Base-by-base conservation (phyloP, 352 stramenopile species). In the Globisporangium emineosum region DNA sequence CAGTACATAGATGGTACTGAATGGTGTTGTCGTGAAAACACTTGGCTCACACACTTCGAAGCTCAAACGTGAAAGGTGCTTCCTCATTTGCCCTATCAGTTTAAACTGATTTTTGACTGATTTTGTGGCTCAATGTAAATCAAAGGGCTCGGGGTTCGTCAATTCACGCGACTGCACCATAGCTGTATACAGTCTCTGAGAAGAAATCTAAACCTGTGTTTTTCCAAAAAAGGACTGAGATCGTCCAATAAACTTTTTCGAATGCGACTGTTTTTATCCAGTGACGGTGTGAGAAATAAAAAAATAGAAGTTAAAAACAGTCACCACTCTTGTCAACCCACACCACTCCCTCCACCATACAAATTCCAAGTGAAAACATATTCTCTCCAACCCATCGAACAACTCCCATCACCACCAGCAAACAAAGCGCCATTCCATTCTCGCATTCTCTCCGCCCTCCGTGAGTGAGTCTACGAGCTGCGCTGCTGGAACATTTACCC, bases 301-400 rank as follows among this genome's bases (percentile, higher is more conserved):
- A 43, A 23, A 21, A 47, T 47, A 17, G 40, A 47, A 47, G 15
- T 40, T 13, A 13, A 2, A 6, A 9, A 12, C n/a, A n/a, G n/a
- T n/a, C n/a, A n/a, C n/a, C n/a, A 47, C 40, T 21, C 15, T 47
- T 21, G 40, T 47, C 40, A 47, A 47, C 40, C 40, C 40, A 47
- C 17, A 5, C 35, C 35, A 19, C 7, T 47, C 40, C 17, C 40
- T 23, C 40, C 17, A 6, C 15, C 37, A 40, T 60, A 60, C 55
- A 51, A 27, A 51, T 7, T 17, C 15, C 55, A 51, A 52, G 55
- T 60, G 21, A 60, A 51, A 60, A 27, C n/a, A 12, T 30, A 21
- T 21, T 12, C 19, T 53, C 47, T 32, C 21, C 25, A 17, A 55
- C 25, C 25, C 49, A 55, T 23, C 49, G 23, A 5, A 5, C 49